Evolutionary conservation across 2,329 filamentous ascomycete genomes (phyloP), one percentile per base, ranked within the genome.

Genomic region (Penicillium sp.): DNA sequence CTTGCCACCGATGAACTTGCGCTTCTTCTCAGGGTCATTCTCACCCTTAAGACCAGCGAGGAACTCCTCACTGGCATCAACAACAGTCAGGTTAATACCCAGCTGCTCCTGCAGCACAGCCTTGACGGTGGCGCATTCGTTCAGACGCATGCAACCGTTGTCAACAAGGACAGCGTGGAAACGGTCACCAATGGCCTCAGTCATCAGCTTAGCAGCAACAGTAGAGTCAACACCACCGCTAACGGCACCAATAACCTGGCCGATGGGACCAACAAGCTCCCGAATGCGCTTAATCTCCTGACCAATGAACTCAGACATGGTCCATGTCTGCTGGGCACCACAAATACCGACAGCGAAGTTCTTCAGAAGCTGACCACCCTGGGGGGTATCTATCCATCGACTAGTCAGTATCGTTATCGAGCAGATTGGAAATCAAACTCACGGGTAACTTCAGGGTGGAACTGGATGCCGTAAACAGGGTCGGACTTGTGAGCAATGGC

Each of bases 261-360:
- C 92, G 53, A 83, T 87, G 26, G 87, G 82, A 22, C 94, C 94
- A 41, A 97, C 92, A 31, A 96, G 80, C 26, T 86, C 82, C 27
- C 90, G 82, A 68, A 97, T 97, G 54, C 91, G 83, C 40, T 79
- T 75, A 61, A 97, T 89, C 75, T 96, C 92, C 68, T 89, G 83
- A 59, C 90, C 84, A 8, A 90, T 81, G 68, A 97, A 97, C 66
- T 89, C 86, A 54, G 79, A 80, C 92, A 97, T 97, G 3, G 82
- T 87, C 93, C 93, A 97, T 70, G 90, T 84, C 55, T 85, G 82
- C 56, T 81, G 76, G 4, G 89, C 90, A 27, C 85, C 82, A 75
- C 92, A 97, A 60, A 97, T 95, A 20, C 83, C 81, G 55, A 96
- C 82, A 12, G 86, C 86, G 69, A 97, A 97, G 81, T 97, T 97